Conservation (phyloP, 1,284 basidiomycete genomes). For the Malassezia yamatoensis region DNA sequence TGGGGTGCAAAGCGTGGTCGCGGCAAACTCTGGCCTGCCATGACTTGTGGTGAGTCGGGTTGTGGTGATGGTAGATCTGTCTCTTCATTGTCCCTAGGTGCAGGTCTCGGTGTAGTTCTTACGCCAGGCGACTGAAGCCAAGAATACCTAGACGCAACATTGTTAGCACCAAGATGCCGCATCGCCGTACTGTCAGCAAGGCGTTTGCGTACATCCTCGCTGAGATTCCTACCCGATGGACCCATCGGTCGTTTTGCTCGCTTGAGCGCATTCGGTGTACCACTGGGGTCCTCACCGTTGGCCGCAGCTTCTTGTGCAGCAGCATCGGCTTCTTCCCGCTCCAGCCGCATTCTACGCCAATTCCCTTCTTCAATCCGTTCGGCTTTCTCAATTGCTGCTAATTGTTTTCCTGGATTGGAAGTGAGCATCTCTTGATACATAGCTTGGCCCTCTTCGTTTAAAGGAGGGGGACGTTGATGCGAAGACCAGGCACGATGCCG, state of each 20-base stretch:
- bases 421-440: slow-evolving; percentile 40
- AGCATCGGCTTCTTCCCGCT: slow-evolving; percentile 32
- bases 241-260: slow-evolving; percentile 28
- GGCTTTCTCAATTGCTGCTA: slow-evolving; percentile 41
- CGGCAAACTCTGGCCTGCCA: slow-evolving; percentile 20
- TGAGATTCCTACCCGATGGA: slow-evolving; percentile 36
- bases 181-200: slow-evolving; percentile 45
- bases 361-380: slow-evolving; percentile 39
- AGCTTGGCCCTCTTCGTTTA: slow-evolving; percentile 22
- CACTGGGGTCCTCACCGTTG: slow-evolving; percentile 21
- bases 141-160: slow-evolving; percentile 28
- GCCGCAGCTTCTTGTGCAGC: slow-evolving; percentile 21
- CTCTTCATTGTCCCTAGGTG: slow-evolving; percentile 12
- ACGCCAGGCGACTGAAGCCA: slow-evolving; percentile 26
- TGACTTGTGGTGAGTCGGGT: not conserved
- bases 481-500: slow-evolving; percentile 43
- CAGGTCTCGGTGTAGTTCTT: slow-evolving; percentile 14
- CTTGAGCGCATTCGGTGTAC: slow-evolving; percentile 19
- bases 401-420: slow-evolving; percentile 33
- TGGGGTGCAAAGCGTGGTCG: slow-evolving; percentile 41
- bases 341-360: slow-evolving; percentile 29
- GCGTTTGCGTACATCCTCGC: slow-evolving; percentile 41
- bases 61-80: not conserved
- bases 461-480: slow-evolving; percentile 34
- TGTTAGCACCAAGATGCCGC: slow-evolving; percentile 32